These are phyloP conservation scores for Thermochaetoides dissita DNA, from an alignment of 2,329 filamentous ascomycete genomes.

Conservation along the genomic window DNA sequence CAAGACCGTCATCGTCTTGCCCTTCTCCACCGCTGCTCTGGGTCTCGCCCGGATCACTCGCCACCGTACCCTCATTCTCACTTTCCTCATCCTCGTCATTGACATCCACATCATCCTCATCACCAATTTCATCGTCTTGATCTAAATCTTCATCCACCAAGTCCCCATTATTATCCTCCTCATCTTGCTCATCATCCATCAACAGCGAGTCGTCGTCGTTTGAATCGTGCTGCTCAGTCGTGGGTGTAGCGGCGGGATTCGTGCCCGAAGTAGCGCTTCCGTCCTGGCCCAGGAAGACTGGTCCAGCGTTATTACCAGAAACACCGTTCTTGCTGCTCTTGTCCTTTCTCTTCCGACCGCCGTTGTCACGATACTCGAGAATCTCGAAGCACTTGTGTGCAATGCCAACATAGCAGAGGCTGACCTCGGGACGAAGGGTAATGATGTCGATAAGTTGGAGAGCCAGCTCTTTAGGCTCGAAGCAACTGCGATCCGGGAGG, in stretches of 20 bases:
- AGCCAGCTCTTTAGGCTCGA: conserved; percentile 55
- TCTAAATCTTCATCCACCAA: conserved; percentile 25
- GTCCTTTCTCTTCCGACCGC: background rate
- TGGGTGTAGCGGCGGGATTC: no score
- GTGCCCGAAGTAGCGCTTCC: background rate
- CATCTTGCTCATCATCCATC: conserved; percentile 12
- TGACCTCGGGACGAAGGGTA: conserved; percentile 59
- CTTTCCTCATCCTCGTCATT: conserved; percentile 19
- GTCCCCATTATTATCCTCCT: conserved; percentile 34
- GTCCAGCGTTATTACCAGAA: no score
- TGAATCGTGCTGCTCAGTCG: background rate
- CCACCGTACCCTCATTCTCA: conserved; percentile 9
- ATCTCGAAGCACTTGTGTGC: conserved; percentile 72
- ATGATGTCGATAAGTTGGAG: conserved; percentile 68
- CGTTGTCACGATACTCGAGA: conserved; percentile 44
- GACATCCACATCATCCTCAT: conserved; percentile 27
- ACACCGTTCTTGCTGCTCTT: background rate
- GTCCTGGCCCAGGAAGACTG: background rate
- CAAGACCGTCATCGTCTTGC: conserved; percentile 2
- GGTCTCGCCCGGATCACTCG: conserved; percentile 19
- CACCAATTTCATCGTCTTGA: conserved; percentile 33
- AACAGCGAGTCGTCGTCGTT: conserved; percentile 17
- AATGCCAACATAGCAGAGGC: conserved; percentile 65
- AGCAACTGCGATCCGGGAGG: conserved; percentile 14
- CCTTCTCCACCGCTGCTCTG: conserved; percentile 13